A percentile compares a stretch with the other conserved stretches of the same genome.
Conservation (phyloP, 176 grass and related monocot genomes). For the Secale cereale region DNA sequence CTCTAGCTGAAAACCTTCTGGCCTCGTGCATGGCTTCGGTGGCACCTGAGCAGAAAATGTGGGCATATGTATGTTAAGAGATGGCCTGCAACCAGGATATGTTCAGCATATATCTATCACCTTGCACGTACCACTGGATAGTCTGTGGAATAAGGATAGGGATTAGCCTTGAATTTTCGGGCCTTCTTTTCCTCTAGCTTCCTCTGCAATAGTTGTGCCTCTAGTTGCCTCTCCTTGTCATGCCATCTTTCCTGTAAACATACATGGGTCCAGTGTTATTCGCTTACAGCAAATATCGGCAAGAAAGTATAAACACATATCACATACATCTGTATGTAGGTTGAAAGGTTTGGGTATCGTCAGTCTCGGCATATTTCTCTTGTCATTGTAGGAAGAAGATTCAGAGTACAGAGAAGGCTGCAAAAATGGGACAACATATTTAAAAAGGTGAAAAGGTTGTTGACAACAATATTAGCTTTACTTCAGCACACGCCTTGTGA, state of each 20-base stretch:
- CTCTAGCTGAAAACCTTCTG: conserved; percentile 75
- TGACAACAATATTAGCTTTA: too few relatives aligned
- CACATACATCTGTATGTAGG: conserved; percentile 71
- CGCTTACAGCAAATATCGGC: too few relatives aligned
- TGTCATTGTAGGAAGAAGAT: too few relatives aligned
- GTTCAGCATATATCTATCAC: not conserved
- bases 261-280: too few relatives aligned
- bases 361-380: too few relatives aligned
- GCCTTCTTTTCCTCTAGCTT: conserved; percentile 65
- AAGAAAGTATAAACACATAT: too few relatives aligned
- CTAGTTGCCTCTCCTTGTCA: conserved; percentile 58
- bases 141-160: conserved; percentile 82
- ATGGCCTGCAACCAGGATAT: not conserved
- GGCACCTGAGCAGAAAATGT: conserved; percentile 54
- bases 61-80: not conserved
- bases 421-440: too few relatives aligned
- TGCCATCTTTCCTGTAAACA: conserved; percentile 70
- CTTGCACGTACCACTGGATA: conserved; percentile 58
- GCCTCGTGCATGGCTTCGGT: conserved; percentile 66
- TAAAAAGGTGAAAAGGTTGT: too few relatives aligned
- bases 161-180: conserved; percentile 60
- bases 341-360: too few relatives aligned
- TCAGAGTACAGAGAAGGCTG: too few relatives aligned
- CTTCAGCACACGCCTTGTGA: too few relatives aligned
- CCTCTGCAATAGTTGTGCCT: too few relatives aligned